Evolutionary conservation across 2,329 filamentous ascomycete species (phyloP), one percentile per base, ranked within the genome.

Genomic region (Xylaria hypoxylon): DNA sequence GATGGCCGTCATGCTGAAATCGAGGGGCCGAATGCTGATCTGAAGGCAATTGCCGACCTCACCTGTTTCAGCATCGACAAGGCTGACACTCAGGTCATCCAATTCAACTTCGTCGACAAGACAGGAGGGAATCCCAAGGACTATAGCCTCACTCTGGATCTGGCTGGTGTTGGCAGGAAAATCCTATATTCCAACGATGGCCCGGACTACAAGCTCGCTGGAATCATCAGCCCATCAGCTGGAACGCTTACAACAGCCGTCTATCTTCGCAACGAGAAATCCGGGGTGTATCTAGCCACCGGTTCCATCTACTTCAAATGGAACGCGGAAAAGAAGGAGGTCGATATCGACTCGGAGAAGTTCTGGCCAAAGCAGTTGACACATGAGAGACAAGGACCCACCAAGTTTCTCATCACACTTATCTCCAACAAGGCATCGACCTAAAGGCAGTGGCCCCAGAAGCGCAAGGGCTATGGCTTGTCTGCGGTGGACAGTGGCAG

Each of bases 241-340:
- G 52, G 35, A 5, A 22, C 8, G 5, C 4, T 8, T 3, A 42
- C 35, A 7, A 55, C 31, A 8, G 52, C 33, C 24, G 4, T 55
- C 13, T 24, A 7, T n/a, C 33, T 55, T 3, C 52, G 35, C 15
- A 28, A 55, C 33, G 33, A 26, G 5, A 40, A 42, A 7, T 26
- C 35, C 7, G 35, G 35, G 1, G 22, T 28, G 6, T n/a, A 40
- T 13, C 15, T 28, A 10, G 3, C 17, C 10, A n/a, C 4, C 22
- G 52, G 52, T n/a, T 55, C 52, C 2, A 55, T 55, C 35, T 28
- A 55, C 52, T 42, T 42, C 35, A 6, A n/a, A 42, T 55, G 52
- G 52, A 24, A 55, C 52, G 15, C 11, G 4, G 7, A 42, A 2
- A 7, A 19, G 22, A 22, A 3, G 35, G 11, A n/a, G n/a, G 35